phyloP scores from a whole-genome alignment of 768 basidiomycete genomes.

The Fomitopsis serialis region DNA sequence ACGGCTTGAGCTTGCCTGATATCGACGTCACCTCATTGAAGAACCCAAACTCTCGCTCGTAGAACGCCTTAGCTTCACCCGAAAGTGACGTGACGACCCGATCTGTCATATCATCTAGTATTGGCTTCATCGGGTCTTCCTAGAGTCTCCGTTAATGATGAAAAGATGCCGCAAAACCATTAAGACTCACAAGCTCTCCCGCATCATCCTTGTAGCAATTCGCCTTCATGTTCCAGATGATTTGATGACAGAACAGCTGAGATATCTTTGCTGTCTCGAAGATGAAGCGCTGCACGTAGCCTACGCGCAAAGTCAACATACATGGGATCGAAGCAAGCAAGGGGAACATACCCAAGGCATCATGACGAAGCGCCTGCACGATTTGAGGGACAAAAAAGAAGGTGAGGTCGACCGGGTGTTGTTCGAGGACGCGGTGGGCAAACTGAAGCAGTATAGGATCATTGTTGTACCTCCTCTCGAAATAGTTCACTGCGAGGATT shows the following conservation, averaged over 20 bases:
- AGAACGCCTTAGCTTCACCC: constrained; percentile 83
- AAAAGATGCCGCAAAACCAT: background rate
- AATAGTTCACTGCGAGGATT: constrained; percentile 73
- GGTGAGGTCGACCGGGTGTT: constrained; percentile 90
- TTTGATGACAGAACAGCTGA: constrained; percentile 97
- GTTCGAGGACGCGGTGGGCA: constrained; percentile 89
- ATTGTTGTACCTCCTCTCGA: constrained; percentile 78
- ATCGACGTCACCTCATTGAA: constrained; percentile 97
- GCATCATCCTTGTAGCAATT: constrained; percentile 92
- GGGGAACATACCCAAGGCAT: constrained; percentile 64
- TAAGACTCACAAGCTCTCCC: constrained; percentile 64
- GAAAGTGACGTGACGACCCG: constrained; percentile 81
- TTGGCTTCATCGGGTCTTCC: constrained; percentile 95
- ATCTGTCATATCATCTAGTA: constrained; percentile 82
- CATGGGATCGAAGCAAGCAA: background rate
- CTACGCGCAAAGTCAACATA: constrained; percentile 33
- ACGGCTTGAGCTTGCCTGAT: constrained; percentile 95
- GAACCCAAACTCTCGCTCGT: constrained; percentile 92
- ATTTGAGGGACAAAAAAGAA: constrained; percentile 99
- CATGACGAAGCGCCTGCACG: constrained; percentile 90
- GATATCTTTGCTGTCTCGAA: constrained; percentile 97
- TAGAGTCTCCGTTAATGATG: constrained; percentile 24
- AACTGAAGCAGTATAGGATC: constrained; percentile 91
- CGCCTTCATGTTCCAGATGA: constrained; percentile 99
- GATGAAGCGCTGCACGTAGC: constrained; percentile 92